Conservation (phyloP, 257 asterid genomes). For the Solanum chmielewskii region DNA sequence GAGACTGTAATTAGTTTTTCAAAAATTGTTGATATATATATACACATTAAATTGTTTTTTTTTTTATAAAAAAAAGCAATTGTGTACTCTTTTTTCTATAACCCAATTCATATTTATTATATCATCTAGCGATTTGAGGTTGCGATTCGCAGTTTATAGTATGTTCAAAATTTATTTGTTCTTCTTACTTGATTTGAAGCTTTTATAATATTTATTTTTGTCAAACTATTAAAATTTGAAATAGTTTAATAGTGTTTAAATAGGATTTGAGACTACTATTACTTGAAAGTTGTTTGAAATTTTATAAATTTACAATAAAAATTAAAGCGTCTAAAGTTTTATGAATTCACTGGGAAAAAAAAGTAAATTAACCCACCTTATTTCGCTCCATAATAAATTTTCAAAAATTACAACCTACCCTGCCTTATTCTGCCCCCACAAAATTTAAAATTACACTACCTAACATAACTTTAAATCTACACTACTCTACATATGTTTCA, state of each 20-base stretch:
- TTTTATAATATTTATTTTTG: neutral
- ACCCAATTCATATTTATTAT: neutral
- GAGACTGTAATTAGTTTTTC: neutral
- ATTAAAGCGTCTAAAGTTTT: too few species aligned
- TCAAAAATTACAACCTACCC: neutral
- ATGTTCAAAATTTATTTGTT: neutral
- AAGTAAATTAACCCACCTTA: neutral
- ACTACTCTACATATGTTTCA: too few species aligned
- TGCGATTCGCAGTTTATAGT: neutral
- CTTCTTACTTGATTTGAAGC: neutral
- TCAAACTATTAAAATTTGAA: neutral
- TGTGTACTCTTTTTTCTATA: neutral
- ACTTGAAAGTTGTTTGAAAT: neutral
- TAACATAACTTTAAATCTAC: neutral
- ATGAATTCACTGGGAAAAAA: neutral
- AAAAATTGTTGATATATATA: too few species aligned
- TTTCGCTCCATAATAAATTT: neutral
- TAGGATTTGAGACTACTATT: neutral
- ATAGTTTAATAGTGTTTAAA: neutral
- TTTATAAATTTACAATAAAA: neutral
- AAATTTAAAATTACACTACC: neutral
- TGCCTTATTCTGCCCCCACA: neutral
- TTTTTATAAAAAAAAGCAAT: too few species aligned
- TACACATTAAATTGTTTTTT: too few species aligned
- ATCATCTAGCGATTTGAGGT: neutral